phyloP scores from a whole-genome alignment of 2,329 filamentous ascomycete species.

The Fusarium nelsonii region DNA sequence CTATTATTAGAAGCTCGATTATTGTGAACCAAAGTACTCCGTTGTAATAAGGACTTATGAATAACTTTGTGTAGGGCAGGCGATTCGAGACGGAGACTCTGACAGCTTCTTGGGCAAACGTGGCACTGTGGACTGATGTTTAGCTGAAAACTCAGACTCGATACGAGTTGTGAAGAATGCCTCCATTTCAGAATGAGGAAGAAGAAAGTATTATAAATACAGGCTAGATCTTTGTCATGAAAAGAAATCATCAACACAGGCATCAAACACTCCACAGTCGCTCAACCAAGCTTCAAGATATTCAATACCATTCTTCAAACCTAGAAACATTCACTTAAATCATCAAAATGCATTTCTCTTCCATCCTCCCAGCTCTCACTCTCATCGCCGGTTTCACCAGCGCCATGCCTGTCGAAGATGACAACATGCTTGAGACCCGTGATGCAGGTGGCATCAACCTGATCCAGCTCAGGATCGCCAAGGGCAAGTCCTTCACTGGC shows the following conservation, averaged over 20 bases:
- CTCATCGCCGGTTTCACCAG: neutral
- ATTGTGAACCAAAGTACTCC: neutral
- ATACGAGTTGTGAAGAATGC: slow-evolving; percentile 3
- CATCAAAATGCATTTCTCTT: slow-evolving; percentile 1
- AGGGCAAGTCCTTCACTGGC: slow-evolving; percentile 7
- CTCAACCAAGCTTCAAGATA: neutral
- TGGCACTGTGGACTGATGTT: neutral
- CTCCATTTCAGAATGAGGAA: neutral
- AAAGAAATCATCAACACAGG: neutral
- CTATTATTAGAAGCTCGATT: neutral
- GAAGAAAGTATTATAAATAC: neutral
- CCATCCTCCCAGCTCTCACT: neutral
- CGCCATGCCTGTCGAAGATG: slow-evolving; percentile 1
- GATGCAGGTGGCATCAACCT: neutral
- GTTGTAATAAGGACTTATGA: too few species aligned
- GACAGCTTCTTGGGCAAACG: neutral
- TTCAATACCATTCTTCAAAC: neutral
- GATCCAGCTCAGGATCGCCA: slow-evolving; percentile 2
- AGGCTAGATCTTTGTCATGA: too few species aligned
- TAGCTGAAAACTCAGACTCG: neutral
- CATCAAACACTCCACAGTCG: neutral
- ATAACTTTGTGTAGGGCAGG: neutral
- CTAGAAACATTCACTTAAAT: too few species aligned
- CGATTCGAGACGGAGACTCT: neutral
- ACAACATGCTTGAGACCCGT: neutral